Percentiles rank a stretch among this genome's conserved stretches.
Evolutionary conservation across 139 green algal genomes (phyloP).

Genomic region (Micractinium conductrix): DNA sequence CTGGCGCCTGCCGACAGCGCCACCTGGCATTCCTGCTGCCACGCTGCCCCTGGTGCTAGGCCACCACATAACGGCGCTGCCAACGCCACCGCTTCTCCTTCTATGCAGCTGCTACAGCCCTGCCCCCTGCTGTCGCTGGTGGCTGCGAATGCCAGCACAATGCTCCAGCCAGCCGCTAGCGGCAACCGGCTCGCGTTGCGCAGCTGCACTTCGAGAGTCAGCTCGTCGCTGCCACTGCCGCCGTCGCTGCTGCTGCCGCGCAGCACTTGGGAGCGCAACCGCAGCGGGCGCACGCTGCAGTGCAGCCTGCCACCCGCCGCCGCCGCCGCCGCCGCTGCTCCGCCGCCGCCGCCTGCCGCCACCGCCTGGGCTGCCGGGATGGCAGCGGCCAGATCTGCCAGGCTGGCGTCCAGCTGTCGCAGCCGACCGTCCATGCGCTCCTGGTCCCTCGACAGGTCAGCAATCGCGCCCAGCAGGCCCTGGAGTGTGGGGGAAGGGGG

Average conservation of each 20-base stretch:
- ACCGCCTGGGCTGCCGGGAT: neutral
- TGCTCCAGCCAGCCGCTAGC: neutral
- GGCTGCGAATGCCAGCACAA: neutral
- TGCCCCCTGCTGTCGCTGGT: neutral
- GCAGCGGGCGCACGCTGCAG: neutral
- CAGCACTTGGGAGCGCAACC: neutral
- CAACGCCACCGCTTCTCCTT: neutral
- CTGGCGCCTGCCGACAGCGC: neutral
- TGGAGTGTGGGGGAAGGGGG: too few relatives aligned
- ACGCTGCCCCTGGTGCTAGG: neutral
- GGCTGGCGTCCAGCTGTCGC: neutral
- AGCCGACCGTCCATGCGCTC: neutral
- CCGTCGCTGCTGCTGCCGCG: too few relatives aligned
- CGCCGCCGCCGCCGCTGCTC: neutral
- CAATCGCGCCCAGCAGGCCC: constrained; percentile 2
- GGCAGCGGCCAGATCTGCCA: neutral
- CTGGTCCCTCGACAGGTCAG: neutral
- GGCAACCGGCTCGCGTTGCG: neutral
- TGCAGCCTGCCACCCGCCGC: neutral
- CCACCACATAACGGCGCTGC: neutral
- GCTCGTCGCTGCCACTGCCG: neutral
- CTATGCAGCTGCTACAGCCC: neutral
- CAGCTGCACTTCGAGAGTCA: neutral
- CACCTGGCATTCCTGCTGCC: neutral
- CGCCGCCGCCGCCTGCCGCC: neutral